These are phyloP conservation scores for Penicillium sp. DNA, from an alignment of 2,329 filamentous ascomycete species.

Conservation along the genomic window DNA sequence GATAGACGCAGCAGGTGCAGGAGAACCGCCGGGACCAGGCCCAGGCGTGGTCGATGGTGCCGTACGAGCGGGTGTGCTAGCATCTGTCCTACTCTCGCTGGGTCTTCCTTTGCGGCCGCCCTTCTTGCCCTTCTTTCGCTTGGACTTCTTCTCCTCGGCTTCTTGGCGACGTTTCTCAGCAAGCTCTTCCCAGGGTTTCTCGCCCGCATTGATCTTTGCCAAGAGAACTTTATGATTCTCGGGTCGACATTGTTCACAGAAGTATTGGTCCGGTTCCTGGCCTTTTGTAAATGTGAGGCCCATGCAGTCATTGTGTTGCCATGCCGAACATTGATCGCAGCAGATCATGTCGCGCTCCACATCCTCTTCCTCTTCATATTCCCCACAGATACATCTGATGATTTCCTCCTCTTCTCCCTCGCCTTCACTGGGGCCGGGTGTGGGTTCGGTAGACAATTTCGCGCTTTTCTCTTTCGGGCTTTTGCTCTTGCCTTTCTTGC, in stretches of 20 bases:
- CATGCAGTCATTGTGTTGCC: slow-evolving; percentile 98
- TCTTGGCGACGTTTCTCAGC: slow-evolving; percentile 64
- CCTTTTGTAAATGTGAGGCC: slow-evolving; percentile 74
- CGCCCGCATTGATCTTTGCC: slow-evolving; percentile 72
- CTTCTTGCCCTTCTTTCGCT: slow-evolving; percentile 56
- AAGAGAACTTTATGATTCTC: slow-evolving; percentile 79
- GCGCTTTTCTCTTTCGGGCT: slow-evolving; percentile 46
- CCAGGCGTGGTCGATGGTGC: slow-evolving; percentile 31
- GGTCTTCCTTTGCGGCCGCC: slow-evolving; percentile 61
- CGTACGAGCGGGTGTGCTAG: slow-evolving; percentile 40
- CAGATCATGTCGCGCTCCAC: slow-evolving; percentile 91
- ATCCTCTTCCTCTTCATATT: slow-evolving; percentile 80
- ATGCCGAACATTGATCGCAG: slow-evolving; percentile 86
- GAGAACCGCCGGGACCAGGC: slow-evolving; percentile 25
- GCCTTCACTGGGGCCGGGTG: slow-evolving; percentile 48
- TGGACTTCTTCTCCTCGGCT: slow-evolving; percentile 56
- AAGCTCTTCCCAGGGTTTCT: slow-evolving; percentile 79
- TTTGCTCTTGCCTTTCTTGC: slow-evolving; percentile 50
- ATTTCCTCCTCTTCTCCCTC: slow-evolving; percentile 72
- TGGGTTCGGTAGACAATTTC: slow-evolving; percentile 50
- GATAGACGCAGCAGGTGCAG: slow-evolving; percentile 25
- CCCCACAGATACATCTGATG: slow-evolving; percentile 91
- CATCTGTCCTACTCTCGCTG: slow-evolving; percentile 59
- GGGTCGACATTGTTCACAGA: slow-evolving; percentile 85
- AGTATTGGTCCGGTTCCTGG: slow-evolving; percentile 79